These are phyloP conservation scores for Rhinocladiella mackenziei DNA, from an alignment of 2,329 filamentous ascomycete genomes.

Conservation along the genomic window DNA sequence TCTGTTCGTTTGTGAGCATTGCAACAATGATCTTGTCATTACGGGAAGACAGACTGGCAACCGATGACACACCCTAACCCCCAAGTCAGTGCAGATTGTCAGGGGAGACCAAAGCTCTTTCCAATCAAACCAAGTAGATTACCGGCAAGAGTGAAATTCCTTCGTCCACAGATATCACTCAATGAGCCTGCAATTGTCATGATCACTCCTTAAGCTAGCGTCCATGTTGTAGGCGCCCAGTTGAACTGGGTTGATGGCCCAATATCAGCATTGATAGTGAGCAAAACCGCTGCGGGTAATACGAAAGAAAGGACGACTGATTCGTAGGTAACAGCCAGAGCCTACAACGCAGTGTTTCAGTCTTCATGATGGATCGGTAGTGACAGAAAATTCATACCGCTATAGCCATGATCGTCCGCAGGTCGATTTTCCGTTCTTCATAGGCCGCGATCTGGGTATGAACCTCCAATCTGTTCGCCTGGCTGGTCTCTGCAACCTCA, in stretches of 20 bases:
- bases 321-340: constrained; percentile 9
- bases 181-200: constrained; percentile 4
- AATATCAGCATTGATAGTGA: constrained; percentile 10
- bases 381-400: no score
- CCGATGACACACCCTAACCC: not conserved
- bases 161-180: constrained; percentile 12
- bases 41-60: not conserved
- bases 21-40: not conserved
- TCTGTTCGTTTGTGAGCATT: not conserved
- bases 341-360: no score
- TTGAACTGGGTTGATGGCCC: constrained; percentile 1
- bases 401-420: no score
- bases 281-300: not conserved
- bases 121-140: constrained; percentile 4
- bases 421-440: no score
- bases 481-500: no score
- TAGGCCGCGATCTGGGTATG: no score
- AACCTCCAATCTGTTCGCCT: no score
- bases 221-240: constrained; percentile 12
- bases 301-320: constrained; percentile 4
- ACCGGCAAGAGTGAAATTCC: constrained; percentile 8
- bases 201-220: constrained; percentile 1
- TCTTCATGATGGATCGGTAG: no score
- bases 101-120: not conserved
- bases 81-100: not conserved